A percentile compares a stretch with the other conserved stretches of the same genome.
These are phyloP conservation scores for Thelonectria discophora DNA, from an alignment of 2,329 filamentous ascomycete genomes.

Conservation along the genomic window DNA sequence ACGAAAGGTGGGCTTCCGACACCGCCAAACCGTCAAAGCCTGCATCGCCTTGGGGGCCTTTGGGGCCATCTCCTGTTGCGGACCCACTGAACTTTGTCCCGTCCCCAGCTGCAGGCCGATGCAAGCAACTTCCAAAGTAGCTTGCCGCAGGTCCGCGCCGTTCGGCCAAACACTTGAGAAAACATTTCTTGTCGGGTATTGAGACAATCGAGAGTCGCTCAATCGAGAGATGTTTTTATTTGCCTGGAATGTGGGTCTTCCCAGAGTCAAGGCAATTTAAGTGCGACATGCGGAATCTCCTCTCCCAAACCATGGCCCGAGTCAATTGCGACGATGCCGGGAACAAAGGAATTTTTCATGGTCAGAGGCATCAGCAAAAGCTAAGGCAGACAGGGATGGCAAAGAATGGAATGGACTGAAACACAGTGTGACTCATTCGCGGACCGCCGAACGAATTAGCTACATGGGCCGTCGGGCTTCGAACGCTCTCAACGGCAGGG, in stretches of 20 bases:
- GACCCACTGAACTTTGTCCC: conserved; percentile 20
- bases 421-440: conserved; percentile 43
- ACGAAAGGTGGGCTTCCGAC: conserved; percentile 20
- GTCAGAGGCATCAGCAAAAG: conserved; percentile 23
- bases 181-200: conserved; percentile 23
- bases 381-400: conserved; percentile 40
- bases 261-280: neutral
- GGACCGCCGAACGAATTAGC: conserved; percentile 36
- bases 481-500: conserved; percentile 15
- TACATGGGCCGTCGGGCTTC: conserved; percentile 31
- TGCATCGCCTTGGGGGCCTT: conserved; percentile 8
- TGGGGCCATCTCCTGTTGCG: neutral
- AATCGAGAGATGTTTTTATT: neutral
- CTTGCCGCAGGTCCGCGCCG: conserved; percentile 31
- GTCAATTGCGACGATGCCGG: conserved; percentile 28
- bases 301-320: conserved; percentile 2
- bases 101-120: conserved; percentile 29
- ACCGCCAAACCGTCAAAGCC: conserved; percentile 16
- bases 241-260: conserved; percentile 13
- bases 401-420: conserved; percentile 42
- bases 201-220: conserved; percentile 22
- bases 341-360: conserved; percentile 28
- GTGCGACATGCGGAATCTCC: conserved; percentile 12
- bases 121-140: conserved; percentile 29
- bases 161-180: conserved; percentile 19